These are phyloP conservation scores for Strobilomyces dryophilus DNA, from an alignment of 768 basidiomycete genomes.

Conservation along the genomic window DNA sequence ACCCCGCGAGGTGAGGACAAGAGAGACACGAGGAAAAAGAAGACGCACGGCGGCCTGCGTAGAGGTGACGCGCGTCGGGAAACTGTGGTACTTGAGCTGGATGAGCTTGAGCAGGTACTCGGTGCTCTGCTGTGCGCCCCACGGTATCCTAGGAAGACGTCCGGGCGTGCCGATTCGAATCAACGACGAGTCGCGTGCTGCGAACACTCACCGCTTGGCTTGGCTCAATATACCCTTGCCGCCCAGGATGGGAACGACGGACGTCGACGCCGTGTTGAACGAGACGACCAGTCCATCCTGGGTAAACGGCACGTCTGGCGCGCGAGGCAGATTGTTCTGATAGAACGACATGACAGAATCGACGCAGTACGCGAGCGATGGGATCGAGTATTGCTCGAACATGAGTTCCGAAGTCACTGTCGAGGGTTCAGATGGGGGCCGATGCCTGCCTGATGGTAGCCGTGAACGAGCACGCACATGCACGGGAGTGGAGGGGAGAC, in stretches of 20 bases:
- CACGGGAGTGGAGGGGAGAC: conserved; percentile 84
- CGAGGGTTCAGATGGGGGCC: background rate
- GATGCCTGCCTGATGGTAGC: no score
- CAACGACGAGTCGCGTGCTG: background rate
- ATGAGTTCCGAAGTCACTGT: conserved; percentile 93
- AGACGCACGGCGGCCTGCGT: conserved; percentile 69
- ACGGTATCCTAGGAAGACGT: conserved; percentile 70
- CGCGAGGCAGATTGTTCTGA: conserved; percentile 55
- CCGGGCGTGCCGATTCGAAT: background rate
- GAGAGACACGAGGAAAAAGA: background rate
- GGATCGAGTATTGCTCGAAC: conserved; percentile 89
- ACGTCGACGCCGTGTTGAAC: conserved; percentile 89
- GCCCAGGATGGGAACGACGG: conserved; percentile 80
- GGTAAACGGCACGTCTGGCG: conserved; percentile 34
- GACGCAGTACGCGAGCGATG: conserved; percentile 81
- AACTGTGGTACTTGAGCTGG: conserved; percentile 92
- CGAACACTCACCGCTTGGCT: conserved; percentile 69
- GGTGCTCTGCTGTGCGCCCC: conserved; percentile 86
- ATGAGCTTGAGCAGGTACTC: conserved; percentile 92
- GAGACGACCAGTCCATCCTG: conserved; percentile 84
- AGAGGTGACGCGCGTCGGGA: conserved; percentile 78
- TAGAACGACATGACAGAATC: conserved; percentile 94
- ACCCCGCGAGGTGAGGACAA: background rate
- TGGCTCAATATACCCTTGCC: conserved; percentile 83
- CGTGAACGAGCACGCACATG: conserved; percentile 48